Base-by-base conservation (phyloP, 1,284 basidiomycete species). In the Rhodotorula sp. region DNA sequence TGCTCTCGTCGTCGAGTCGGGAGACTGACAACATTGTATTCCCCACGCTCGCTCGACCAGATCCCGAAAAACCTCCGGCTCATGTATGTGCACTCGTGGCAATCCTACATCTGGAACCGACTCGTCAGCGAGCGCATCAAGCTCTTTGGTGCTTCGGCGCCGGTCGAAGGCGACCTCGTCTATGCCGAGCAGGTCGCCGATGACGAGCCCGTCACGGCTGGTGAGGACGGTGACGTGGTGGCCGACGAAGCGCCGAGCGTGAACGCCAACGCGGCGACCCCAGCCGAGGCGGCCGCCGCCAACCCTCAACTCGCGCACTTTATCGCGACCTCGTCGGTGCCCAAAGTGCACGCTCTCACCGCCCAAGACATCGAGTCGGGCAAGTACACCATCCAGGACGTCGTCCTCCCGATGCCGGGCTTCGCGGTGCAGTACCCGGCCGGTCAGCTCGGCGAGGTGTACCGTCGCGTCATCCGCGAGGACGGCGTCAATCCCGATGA, bases 41-140 rank as follows among this genome's bases (percentile, higher is more conserved):
- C 18, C 26, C 21, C 31, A 21, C 34, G 12, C 29, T 18, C 12
- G 8, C n/a, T 10, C 21, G 68, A 47, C 20, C 78, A 96, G 93
- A 97, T 97, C 73, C 95, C 94, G n/a, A 87, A 90, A 67, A 97
- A 95, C 79, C 86, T 99, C 74, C 87, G 95, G 62, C 84, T 96
- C 73, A 98, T 99, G 92, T 99, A 99, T 80, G 89, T 98, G 61
- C 97, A 99, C 82, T 95, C 96, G 51, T 99, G 98, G 81, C 97
- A 99, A 81, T 96, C 93, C 23, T 99, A 98, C 79, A 89, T 99
- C 46, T 99, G 96, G 97, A 99, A 99, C 82, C 87, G 92, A 58
- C 89, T 97, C 68, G 92, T 94, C 31, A 97, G 94, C 20, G 93
- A 96, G 81, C 89, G 97, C 21, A 89, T 98, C 77, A 88, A 87